Evolutionary conservation across 495 filamentous ascomycete species (phyloP), one percentile per base, ranked within the genome.

Genomic region (Penicillium subrubescens): DNA sequence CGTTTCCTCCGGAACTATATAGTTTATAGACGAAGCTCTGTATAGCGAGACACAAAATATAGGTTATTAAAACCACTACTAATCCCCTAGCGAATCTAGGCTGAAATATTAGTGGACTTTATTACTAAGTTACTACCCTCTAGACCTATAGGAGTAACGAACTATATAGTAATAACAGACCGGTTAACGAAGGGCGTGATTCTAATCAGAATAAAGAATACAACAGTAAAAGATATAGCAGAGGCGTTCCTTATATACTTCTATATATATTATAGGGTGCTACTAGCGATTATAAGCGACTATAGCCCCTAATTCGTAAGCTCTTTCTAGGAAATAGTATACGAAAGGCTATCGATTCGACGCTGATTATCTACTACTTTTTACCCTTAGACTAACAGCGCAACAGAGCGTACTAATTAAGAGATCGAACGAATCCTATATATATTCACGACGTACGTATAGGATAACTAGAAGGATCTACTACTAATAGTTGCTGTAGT

Each of bases 331-430:
- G 34, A 15, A 41, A 57, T 4, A 11, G 37, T 57, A 23, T 57
- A 29, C 37, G 37, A 57, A 57, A 57, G 19, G 12, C n/a, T 57
- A 57, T 57, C n/a, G 33, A 57, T 57, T 43, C 2, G 43, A 14
- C 37, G 34, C 31, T n/a, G n/a, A 50, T 37, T 50, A 59, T 59
- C 57, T n/a, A 59, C 39, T 10, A 29, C 57, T 37, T 59, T 59
- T 17, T 48, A 59, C 23, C 57, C 23, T 2, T 43, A 59, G 23
- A 46, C 57, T 1, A 12, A 59, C 2, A 15, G 57, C 11, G 5
- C 11, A 48, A 59, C 29, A 33, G 57, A 59, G 37, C 29, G n/a
- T 27, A 23, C 57, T 25, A 48, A 59, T 29, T 21, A 59, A 17
- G 57, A 59, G 27, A 33, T 59, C 21, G 23, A 59, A 59, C 25